Evolutionary conservation across 441 rosid genomes (phyloP).

Genomic region (Kokia cookei): DNA sequence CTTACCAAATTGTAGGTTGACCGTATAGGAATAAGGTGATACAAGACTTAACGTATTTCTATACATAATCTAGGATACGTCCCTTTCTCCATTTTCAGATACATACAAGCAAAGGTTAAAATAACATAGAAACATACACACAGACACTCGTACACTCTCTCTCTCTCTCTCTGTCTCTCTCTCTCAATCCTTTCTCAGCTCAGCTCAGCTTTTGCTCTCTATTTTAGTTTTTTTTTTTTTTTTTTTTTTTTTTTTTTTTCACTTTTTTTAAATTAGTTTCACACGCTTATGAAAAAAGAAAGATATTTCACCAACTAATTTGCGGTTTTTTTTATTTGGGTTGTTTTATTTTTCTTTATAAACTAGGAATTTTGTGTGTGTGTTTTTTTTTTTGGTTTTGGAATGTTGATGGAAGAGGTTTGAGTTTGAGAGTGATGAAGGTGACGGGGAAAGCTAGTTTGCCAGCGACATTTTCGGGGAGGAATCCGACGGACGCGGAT

Average conservation of each 20-base stretch:
- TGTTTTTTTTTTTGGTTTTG: neutral
- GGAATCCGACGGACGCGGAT: constrained; percentile 27
- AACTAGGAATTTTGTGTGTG: neutral
- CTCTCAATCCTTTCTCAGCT: neutral
- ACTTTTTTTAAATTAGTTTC: neutral
- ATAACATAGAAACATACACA: neutral
- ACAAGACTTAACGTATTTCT: neutral
- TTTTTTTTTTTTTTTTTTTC: too few relatives aligned
- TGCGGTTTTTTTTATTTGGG: neutral
- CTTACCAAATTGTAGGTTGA: constrained; percentile 8
- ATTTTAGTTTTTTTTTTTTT: neutral
- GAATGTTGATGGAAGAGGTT: constrained; percentile 6
- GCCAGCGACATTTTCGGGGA: constrained; percentile 34
- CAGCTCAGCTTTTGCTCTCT: neutral
- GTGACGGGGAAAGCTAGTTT: constrained; percentile 40
- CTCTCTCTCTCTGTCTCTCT: neutral
- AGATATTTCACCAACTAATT: neutral
- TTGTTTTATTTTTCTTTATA: neutral
- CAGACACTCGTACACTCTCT: neutral
- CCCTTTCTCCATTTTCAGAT: constrained; percentile 7
- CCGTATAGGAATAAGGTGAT: neutral
- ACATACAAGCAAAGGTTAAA: neutral
- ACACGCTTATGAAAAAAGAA: neutral
- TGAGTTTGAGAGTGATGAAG: constrained; percentile 35
- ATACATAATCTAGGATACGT: neutral